phyloP scores from a whole-genome alignment of 2,329 filamentous ascomycete genomes.

The Colletotrichum eleusines region DNA sequence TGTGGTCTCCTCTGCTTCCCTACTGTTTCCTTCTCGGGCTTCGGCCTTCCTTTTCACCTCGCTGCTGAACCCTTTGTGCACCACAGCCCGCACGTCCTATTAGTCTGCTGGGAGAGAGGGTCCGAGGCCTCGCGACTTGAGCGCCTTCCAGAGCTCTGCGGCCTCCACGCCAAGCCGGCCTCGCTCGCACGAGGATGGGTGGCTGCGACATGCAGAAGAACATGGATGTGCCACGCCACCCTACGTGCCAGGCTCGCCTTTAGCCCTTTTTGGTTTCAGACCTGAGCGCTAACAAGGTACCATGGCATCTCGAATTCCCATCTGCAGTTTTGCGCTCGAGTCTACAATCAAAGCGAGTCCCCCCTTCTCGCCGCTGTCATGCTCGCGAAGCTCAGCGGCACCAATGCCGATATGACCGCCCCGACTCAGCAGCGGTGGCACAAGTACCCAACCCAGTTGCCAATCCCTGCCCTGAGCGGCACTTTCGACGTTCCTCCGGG shows the following conservation, averaged over 20 bases:
- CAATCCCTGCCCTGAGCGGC: slow-evolving; percentile 27
- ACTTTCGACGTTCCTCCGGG: slow-evolving; percentile 17
- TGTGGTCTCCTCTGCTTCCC: slow-evolving; percentile 13
- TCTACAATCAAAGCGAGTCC: neutral
- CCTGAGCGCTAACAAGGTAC: slow-evolving; percentile 29
- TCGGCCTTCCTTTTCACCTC: slow-evolving; percentile 5
- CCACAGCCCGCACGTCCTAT: neutral
- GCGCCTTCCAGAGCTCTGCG: slow-evolving; percentile 24
- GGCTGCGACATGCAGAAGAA: slow-evolving; percentile 34
- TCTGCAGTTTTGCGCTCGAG: neutral
- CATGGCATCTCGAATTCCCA: neutral
- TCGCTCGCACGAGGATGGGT: slow-evolving; percentile 25
- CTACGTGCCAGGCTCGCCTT: slow-evolving; percentile 28
- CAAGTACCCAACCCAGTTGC: slow-evolving; percentile 19
- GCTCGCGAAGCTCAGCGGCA: slow-evolving; percentile 5
- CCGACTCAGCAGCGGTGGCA: slow-evolving; percentile 17
- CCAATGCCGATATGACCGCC: neutral
- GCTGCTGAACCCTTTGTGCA: slow-evolving; percentile 13
- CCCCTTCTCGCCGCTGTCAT: neutral
- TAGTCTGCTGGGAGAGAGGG: neutral
- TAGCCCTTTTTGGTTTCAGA: slow-evolving; percentile 37
- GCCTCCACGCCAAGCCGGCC: slow-evolving; percentile 14
- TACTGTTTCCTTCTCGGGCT: slow-evolving; percentile 9
- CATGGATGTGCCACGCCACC: slow-evolving; percentile 38
- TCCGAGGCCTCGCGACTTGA: slow-evolving; percentile 19